Percentiles rank a stretch among this genome's conserved stretches.
These are phyloP conservation scores for Calonectria honghensis DNA, from an alignment of 2,329 filamentous ascomycete genomes.

Conservation along the genomic window DNA sequence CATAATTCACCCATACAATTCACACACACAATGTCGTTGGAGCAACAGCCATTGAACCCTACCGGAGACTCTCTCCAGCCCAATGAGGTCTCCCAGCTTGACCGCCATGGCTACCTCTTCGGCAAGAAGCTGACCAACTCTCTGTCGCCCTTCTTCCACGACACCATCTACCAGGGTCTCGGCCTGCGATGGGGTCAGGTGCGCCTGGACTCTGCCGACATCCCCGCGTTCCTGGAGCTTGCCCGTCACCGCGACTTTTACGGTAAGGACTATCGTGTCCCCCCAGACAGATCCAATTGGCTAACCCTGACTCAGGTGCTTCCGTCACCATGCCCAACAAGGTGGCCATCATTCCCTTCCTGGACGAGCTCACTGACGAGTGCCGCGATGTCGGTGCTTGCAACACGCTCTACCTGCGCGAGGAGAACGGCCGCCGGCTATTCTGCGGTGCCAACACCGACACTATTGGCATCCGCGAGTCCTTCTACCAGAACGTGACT, in stretches of 20 bases:
- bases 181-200: slow-evolving; percentile 71
- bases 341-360: slow-evolving; percentile 82
- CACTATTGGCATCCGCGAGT: slow-evolving; percentile 84
- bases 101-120: slow-evolving; percentile 73
- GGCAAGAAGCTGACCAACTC: slow-evolving; percentile 74
- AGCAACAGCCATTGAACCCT: slow-evolving; percentile 33
- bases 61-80: slow-evolving; percentile 52
- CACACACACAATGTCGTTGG: slow-evolving; percentile 46
- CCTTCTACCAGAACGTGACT: slow-evolving; percentile 76
- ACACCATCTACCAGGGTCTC: slow-evolving; percentile 71
- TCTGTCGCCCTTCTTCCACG: slow-evolving; percentile 73
- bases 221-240: slow-evolving; percentile 69
- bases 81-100: slow-evolving; percentile 56
- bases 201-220: slow-evolving; percentile 71
- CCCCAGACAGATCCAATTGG: neutral
- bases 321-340: slow-evolving; percentile 92
- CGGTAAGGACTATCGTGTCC: slow-evolving; percentile 63
- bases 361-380: slow-evolving; percentile 84
- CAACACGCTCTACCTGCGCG: slow-evolving; percentile 84
- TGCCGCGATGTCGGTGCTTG: slow-evolving; percentile 84
- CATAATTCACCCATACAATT: slow-evolving; percentile 5
- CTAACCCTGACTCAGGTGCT: slow-evolving; percentile 65
- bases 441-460: slow-evolving; percentile 89
- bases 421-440: slow-evolving; percentile 67
- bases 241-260: slow-evolving; percentile 76